Evolutionary conservation across 495 filamentous ascomycete species (phyloP), one percentile per base, ranked within the genome.

Genomic region (Durotheca rogersii): DNA sequence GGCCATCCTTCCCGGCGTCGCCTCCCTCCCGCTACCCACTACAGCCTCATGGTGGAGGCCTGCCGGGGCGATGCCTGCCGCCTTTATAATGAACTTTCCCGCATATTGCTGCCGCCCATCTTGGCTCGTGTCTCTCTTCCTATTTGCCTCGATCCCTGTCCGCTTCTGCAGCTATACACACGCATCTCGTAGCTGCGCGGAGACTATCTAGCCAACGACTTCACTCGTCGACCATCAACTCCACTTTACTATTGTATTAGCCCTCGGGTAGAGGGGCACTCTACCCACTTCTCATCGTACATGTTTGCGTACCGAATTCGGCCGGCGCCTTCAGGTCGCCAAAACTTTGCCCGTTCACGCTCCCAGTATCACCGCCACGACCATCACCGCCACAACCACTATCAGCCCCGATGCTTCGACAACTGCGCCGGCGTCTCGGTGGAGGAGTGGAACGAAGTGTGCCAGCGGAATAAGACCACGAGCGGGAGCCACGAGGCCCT

Each of bases 31-130:
- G 4, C 7, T 38, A 31, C 50, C 35, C 36, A 53, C 50, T 50
- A 45, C 51, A 59, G 56, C 56, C 56, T 59, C 56, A 50, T 51
- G 56, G 29, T 43, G 56, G 54, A 50, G 45, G 44, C 50, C 46
- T 45, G 53, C 46, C 40, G 41, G 15, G 27, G 30, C 15, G 39
- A 29, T 49, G 49, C 55, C 55, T 53, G 19, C 3, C 15, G 29
- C 46, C n/a, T 29, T 51, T 54, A 64, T 57, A 53, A 53, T 61
- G 53, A 49, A 44, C 38, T 15, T 33, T 35, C 18, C 58, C 37
- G 39, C 58, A 58, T 50, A 39, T 40, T 30, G 38, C 20, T 47
- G 40, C 7, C 47, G 43, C 43, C 44, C 23, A 47, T 34, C 51
- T 55, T 65, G 50, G 51, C 53, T 41, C 36, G 14, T 45, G 4